Percentiles rank a stretch among this genome's conserved stretches.
These are phyloP conservation scores for Lactifluus pinguis DNA, from an alignment of 768 basidiomycete species.

Conservation along the genomic window DNA sequence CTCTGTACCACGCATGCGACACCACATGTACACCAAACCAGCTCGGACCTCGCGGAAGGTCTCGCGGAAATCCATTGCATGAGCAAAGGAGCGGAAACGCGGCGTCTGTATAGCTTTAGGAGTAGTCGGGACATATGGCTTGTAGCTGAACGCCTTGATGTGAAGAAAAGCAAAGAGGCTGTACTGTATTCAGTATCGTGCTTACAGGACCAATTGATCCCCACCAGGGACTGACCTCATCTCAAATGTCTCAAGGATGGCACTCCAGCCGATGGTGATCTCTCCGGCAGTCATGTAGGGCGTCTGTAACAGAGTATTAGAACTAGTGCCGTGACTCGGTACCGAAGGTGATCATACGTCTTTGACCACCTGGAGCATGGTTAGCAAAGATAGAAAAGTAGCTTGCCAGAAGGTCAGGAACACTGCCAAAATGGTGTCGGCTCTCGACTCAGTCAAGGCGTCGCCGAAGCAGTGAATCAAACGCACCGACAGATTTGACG, in stretches of 20 bases:
- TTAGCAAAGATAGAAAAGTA: constrained; percentile 46
- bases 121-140: constrained; percentile 38
- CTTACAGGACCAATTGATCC: constrained; percentile 11
- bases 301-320: constrained; percentile 31
- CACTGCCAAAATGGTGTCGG: constrained; percentile 28
- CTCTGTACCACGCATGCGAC: constrained; percentile 45
- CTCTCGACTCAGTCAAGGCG: not conserved
- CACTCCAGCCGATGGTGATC: constrained; percentile 62
- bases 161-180: constrained; percentile 64
- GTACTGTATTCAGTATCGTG: not conserved
- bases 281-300: constrained; percentile 65
- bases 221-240: constrained; percentile 47
- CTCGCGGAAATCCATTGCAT: constrained; percentile 64
- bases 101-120: constrained; percentile 35
- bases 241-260: constrained; percentile 61
- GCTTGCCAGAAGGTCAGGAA: constrained; percentile 77
- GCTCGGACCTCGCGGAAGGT: constrained; percentile 52
- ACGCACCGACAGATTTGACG: constrained; percentile 62
- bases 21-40: constrained; percentile 49
- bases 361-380: constrained; percentile 52
- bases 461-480: not conserved
- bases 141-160: constrained; percentile 64
- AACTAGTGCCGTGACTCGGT: constrained; percentile 1
- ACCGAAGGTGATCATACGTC: constrained; percentile 34
- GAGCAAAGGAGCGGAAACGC: constrained; percentile 47